Evolutionary conservation across 2,329 filamentous ascomycete species (phyloP), one percentile per base, ranked within the genome.

Genomic region (Purpureocillium takamizusanense): DNA sequence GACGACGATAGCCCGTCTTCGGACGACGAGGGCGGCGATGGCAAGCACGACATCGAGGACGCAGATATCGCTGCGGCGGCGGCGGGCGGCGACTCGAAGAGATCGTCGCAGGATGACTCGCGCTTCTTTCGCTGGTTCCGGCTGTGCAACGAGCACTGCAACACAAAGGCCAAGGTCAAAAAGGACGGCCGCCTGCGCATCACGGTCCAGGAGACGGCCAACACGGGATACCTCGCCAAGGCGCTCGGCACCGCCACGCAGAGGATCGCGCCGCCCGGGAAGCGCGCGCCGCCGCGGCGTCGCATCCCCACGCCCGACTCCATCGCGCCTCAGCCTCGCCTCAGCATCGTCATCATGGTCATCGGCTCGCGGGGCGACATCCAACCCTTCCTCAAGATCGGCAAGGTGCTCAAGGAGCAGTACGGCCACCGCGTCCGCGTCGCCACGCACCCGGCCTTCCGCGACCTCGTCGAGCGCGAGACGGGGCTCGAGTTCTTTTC

Each of bases 311-410:
- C 25, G 25, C 34, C 10, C 14, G 27, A 28, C 21, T 12, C 14
- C 21, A 3, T 23, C 21, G n/a, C 46, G 11, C 57, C 54, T 15
- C 59, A 56, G n/a, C 70, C 78, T 2, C 65, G 56, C 9, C 63
- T 92, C 34, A 89, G 88, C 55, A 83, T 92, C 38, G 83, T 88
- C 21, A 81, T 90, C 49, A 87, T 88, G 74, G 82, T 90, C 7
- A 87, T 90, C 48, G 86, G 86, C 3, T 85, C 78, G 3, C 70
- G 86, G 35, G 86, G 86, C 28, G 86, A 92, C 51, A 81, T 84
- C 3, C 86, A 92, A 53, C 86, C 86, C 0, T 92, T 92, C 44
- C 59, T 92, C 15, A 79, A 78, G 47, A 73, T 92, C 35, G 84
- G 81, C 15, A 81, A 83, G 57, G 72, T 84, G 1, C 61, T 92